Evolutionary conservation across 2,329 filamentous ascomycete genomes (phyloP), one percentile per base, ranked within the genome.

Genomic region (Curvularia eragrostidis): DNA sequence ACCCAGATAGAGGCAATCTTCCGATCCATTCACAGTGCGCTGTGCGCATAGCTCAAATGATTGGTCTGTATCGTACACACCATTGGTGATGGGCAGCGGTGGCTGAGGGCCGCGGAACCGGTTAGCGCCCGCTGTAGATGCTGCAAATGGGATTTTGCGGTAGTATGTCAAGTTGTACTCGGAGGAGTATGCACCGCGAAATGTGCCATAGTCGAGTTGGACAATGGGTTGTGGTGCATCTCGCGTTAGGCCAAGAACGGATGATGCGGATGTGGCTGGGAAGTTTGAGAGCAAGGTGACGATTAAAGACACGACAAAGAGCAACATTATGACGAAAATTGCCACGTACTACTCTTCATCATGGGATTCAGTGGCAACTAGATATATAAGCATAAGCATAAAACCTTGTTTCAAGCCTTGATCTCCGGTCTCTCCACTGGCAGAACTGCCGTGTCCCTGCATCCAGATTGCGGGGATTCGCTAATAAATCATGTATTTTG

Each of bases 1-100:
- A 10, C 84, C 84, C 1, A 89, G 79, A 59, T 87, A 87, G 13
- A 88, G 76, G 62, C 86, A 88, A 65, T 88, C 85, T 75, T 88
- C 86, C 42, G 84, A 84, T 10, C 83, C 76, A 36, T 77, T 78
- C 53, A 82, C 83, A 0, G 82, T 84, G 63, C 84, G 78, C 71
- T 87, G 85, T 3, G 83, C 81, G 64, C 85, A 88, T 80, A 84
- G 83, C 64, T 85, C 82, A 59, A 86, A 87, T 18, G 76, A 61
- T 48, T 84, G 81, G 59, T 82, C 78, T 1, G 84, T 84, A 68
- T 87, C 73, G 68, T 87, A 88, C 3, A 78, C 79, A 57, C 78
- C 81, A 73, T 81, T 78, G 3, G 70, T 75, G 52, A 86, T 77
- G 0, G 72, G 73, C 0, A 73, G 23, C 1, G 85, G 85, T 6